Evolutionary conservation across 352 stramenopile species (phyloP).

Genomic region (Globisporangium solare): DNA sequence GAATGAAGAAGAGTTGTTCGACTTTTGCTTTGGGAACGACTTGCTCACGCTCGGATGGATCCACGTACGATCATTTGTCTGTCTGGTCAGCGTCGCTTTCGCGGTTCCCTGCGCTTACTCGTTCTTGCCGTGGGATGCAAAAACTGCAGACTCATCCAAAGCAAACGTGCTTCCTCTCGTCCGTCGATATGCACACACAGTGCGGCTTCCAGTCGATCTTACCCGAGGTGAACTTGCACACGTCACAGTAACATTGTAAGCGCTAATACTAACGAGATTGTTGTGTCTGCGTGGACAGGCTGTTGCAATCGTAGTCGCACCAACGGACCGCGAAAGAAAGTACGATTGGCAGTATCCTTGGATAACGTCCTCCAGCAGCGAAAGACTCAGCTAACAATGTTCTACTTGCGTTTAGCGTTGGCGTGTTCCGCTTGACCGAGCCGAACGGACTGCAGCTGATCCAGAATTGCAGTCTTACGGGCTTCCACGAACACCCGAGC

Average conservation of each 20-base stretch:
- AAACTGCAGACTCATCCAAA: constrained; percentile 71
- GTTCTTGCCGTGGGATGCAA: not conserved
- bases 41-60: constrained; percentile 91
- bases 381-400: not conserved
- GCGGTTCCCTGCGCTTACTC: not conserved
- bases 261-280: too few relatives aligned
- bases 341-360: constrained; percentile 13
- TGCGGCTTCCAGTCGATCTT: constrained; percentile 89
- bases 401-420: constrained; percentile 41
- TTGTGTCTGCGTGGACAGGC: constrained; percentile 26
- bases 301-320: constrained; percentile 85
- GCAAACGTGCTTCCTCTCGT: constrained; percentile 88
- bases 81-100: too few relatives aligned
- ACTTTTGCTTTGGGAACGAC: constrained; percentile 83
- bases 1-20: constrained; percentile 86
- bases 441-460: constrained; percentile 81
- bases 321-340: constrained; percentile 62
- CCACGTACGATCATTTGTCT: constrained; percentile 59
- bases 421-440: constrained; percentile 80
- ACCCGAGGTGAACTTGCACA: constrained; percentile 44
- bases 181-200: constrained; percentile 89
- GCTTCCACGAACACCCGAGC: constrained; percentile 83
- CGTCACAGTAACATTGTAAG: too few relatives aligned
- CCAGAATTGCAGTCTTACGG: constrained; percentile 82
- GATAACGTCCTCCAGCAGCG: too few relatives aligned